Evolutionary conservation across 1,284 basidiomycete species (phyloP).

Genomic region (Irpex sp.): DNA sequence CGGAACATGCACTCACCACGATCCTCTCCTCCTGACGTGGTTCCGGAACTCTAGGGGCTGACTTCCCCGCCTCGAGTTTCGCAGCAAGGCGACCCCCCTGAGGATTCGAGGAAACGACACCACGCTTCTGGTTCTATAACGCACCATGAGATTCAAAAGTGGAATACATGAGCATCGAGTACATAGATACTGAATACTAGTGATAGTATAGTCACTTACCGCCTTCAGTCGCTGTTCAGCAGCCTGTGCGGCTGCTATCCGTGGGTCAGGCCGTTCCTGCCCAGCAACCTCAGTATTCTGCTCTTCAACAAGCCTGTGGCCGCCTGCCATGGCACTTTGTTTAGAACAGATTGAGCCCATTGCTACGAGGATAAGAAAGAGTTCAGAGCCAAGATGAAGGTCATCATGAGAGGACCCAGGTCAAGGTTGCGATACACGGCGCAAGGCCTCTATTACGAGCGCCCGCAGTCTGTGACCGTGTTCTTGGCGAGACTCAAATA

Average conservation of each 20-base stretch:
- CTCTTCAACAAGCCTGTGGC: conserved; percentile 42
- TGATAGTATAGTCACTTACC: conserved; percentile 35
- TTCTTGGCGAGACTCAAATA: no score
- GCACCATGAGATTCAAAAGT: conserved; percentile 1
- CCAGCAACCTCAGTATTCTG: conserved; percentile 11
- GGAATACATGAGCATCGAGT: neutral
- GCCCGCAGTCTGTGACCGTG: neutral
- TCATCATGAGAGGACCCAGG: neutral
- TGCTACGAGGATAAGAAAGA: conserved; percentile 29
- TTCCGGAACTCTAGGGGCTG: conserved; percentile 44
- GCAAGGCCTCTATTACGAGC: neutral
- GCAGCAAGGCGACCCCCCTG: conserved; percentile 60
- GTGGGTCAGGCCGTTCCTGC: conserved; percentile 37
- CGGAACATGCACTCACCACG: conserved; percentile 49
- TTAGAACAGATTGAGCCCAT: conserved; percentile 76
- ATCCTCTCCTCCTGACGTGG: conserved; percentile 50
- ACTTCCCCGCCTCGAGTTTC: conserved; percentile 48
- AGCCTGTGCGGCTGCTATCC: conserved; percentile 63
- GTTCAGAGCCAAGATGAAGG: neutral
- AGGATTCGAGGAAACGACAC: conserved; percentile 58
- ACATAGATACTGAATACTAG: no score
- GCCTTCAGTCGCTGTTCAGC: conserved; percentile 63
- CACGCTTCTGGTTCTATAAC: conserved; percentile 49
- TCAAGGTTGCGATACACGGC: neutral
- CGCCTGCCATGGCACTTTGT: conserved; percentile 39